Conservation (phyloP, 2,329 filamentous ascomycete species). For the Rosellinia necatrix region DNA sequence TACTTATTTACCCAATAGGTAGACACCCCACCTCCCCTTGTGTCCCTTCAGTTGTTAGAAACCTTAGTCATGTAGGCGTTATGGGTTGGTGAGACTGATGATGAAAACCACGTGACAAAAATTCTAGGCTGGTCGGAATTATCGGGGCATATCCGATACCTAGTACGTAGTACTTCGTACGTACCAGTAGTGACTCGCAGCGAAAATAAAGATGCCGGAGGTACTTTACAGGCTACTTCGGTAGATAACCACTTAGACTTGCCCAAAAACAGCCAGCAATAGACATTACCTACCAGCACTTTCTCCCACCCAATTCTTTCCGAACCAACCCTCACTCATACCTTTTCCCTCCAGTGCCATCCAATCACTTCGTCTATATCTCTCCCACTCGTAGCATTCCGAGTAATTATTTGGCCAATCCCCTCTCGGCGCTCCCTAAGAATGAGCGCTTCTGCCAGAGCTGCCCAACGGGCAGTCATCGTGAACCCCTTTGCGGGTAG, state of each 20-base stretch:
- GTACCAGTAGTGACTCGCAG: constrained; percentile 1
- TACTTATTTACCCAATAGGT: too few relatives aligned
- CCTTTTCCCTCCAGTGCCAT: neutral
- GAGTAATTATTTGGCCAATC: neutral
- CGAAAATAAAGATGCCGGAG: constrained; percentile 7
- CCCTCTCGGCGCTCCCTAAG: constrained; percentile 16
- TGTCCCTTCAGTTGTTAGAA: too few relatives aligned
- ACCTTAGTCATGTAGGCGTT: too few relatives aligned
- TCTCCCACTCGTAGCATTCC: neutral
- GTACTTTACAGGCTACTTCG: too few relatives aligned
- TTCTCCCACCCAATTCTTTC: constrained; percentile 15
- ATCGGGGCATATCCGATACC: too few relatives aligned
- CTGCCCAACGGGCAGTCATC: constrained; percentile 59
- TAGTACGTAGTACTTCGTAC: too few relatives aligned
- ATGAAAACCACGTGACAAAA: constrained; percentile 6
- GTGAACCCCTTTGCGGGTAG: constrained; percentile 58
- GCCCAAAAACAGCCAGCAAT: constrained; percentile 9
- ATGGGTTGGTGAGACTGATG: neutral
- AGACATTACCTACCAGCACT: constrained; percentile 14
- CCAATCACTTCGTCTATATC: neutral
- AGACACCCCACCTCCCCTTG: too few relatives aligned
- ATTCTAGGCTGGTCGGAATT: constrained; percentile 8
- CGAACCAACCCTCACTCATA: constrained; percentile 1
- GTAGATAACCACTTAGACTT: too few relatives aligned
- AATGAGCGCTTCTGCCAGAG: constrained; percentile 62